Evolutionary conservation across 257 asterid genomes (phyloP).

Genomic region (Rubia yunnanensis): DNA sequence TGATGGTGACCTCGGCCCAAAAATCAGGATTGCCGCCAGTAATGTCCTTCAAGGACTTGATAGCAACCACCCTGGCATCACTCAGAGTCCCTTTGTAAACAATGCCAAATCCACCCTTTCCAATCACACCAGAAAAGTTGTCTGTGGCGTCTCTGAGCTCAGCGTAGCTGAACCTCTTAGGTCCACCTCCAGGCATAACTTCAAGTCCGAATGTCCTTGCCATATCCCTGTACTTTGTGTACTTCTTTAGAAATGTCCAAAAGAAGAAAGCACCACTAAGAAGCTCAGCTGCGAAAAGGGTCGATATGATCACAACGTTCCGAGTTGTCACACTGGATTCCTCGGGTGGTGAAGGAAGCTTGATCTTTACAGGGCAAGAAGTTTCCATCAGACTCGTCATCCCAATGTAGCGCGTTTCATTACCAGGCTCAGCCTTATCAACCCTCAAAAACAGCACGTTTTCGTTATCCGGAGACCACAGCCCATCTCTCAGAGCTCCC

Average conservation of each 20-base stretch:
- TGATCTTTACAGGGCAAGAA: constrained; percentile 55
- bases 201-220: constrained; percentile 82
- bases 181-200: constrained; percentile 72
- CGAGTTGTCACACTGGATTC: constrained; percentile 48
- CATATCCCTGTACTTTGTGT: constrained; percentile 79
- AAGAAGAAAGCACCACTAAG: constrained; percentile 63
- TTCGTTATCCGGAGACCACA: constrained; percentile 60
- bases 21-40: constrained; percentile 69
- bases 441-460: constrained; percentile 55
- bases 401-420: constrained; percentile 38
- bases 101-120: constrained; percentile 73
- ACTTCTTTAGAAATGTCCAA: constrained; percentile 71
- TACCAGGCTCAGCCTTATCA: constrained; percentile 39
- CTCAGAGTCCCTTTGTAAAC: constrained; percentile 65
- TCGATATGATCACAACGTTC: constrained; percentile 46
- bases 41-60: constrained; percentile 52
- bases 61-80: constrained; percentile 72
- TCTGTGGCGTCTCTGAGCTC: constrained; percentile 61
- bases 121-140: constrained; percentile 47
- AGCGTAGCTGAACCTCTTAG: constrained; percentile 53
- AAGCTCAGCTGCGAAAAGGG: constrained; percentile 69
- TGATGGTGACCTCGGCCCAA: constrained; percentile 83
- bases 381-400: constrained; percentile 55
- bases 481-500: constrained; percentile 46
- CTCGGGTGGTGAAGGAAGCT: constrained; percentile 57